Conservation (phyloP, 169 alveolate genomes). For the Plasmodium vinckei region DNA sequence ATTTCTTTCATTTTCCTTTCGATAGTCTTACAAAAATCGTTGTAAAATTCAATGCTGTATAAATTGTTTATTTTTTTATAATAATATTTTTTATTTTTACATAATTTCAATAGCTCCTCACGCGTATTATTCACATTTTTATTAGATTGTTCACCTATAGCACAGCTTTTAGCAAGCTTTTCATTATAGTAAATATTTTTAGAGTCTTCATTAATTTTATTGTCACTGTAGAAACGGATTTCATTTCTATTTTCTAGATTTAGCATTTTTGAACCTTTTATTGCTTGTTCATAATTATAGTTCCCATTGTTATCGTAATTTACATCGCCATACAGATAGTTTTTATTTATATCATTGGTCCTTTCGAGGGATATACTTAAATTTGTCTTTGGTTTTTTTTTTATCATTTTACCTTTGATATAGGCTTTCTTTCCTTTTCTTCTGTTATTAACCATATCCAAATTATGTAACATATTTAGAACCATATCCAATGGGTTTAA, state of each 20-base stretch:
- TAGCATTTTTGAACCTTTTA: no score
- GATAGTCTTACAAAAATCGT: constrained; percentile 11
- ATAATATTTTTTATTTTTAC: not conserved
- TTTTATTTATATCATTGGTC: not conserved
- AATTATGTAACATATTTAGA: constrained; percentile 15
- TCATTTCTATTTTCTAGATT: no score
- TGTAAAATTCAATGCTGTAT: constrained; percentile 32
- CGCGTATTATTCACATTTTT: not conserved
- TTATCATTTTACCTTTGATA: constrained; percentile 1
- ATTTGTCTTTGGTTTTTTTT: not conserved
- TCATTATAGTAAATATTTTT: no score
- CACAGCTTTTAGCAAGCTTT: no score
- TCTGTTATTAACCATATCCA: not conserved
- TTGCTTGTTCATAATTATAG: not conserved
- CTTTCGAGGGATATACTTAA: no score
- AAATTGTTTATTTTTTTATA: constrained; percentile 26
- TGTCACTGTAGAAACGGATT: no score
- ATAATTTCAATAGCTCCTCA: not conserved
- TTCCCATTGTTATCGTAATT: not conserved
- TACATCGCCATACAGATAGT: not conserved
- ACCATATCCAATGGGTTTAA: constrained; percentile 49
- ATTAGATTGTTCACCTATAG: not conserved
- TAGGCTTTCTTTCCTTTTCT: not conserved
- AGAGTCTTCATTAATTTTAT: no score
- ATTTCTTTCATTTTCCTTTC: constrained; percentile 17